Percentiles rank a stretch among this genome's conserved stretches.
phyloP scores from a whole-genome alignment of 495 filamentous ascomycete species.

The Penicillium pulvis region DNA sequence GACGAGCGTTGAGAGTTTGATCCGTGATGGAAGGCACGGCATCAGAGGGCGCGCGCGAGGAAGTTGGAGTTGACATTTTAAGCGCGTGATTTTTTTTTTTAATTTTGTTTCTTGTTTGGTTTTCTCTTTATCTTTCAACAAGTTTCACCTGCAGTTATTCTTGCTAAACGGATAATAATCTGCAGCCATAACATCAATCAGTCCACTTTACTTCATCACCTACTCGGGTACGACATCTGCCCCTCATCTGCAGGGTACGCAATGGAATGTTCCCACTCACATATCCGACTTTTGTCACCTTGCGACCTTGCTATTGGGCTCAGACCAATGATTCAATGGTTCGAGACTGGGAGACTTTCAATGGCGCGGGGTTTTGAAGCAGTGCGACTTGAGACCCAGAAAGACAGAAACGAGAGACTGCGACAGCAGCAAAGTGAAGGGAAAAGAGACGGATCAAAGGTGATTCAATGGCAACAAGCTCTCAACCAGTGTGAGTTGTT shows the following conservation, averaged over 20 bases:
- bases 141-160: not conserved
- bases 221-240: not conserved
- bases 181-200: conserved; percentile 8
- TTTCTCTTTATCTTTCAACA: conserved; percentile 2
- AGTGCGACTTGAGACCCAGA: not conserved
- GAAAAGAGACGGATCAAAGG: conserved; percentile 13
- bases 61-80: conserved; percentile 27
- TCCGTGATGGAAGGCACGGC: conserved; percentile 21
- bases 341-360: not conserved
- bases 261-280: conserved; percentile 8
- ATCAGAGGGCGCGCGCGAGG: conserved; percentile 25
- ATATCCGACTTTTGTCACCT: not conserved
- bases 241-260: not conserved
- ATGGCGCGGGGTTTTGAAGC: not conserved
- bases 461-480: conserved; percentile 18
- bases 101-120: conserved; percentile 2
- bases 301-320: not conserved
- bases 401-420: not conserved
- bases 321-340: not conserved
- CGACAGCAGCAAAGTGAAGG: conserved; percentile 10
- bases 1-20: conserved; percentile 30
- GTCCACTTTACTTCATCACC: not conserved
- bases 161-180: not conserved
- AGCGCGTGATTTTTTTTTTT: conserved; percentile 3
- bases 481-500: conserved; percentile 34